Base-by-base conservation (phyloP, 768 basidiomycete genomes). In the Lactarius tabidus region DNA sequence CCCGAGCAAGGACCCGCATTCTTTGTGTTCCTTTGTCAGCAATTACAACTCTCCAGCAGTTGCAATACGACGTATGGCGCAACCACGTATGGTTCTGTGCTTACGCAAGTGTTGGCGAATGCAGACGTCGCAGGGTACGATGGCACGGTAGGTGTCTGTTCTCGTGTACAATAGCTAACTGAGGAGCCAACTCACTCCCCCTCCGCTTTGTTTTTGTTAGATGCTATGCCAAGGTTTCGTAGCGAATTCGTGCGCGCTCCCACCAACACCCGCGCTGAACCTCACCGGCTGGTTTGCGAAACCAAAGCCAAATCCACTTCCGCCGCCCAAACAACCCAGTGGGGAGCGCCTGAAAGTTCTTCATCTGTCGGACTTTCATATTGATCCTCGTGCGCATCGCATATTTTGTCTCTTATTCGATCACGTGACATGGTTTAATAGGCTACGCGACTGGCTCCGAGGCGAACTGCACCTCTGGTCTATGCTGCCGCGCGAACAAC, bases 301-400 rank as follows among this genome's bases (percentile, higher is more conserved):
- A 73, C 87, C 89, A 3, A 92, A 91, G 72, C 90, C 90, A 1
- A 80, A 81, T 36, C 85, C 85, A 6, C 79, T 86, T 12, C 88
- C 87, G 26, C 66, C 77, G 10, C 79, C 79, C 0, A 87, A 80
- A 72, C 78, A 79, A 72, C 80, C 82, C 20, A 88, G 84, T 53
- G 89, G 88, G 17, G 74, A 88, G 70, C 79, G 84, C 43, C 76
- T 90, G 51, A 90, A 89, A 72, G 85, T 91, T 0, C 74, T 92
- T 63, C 90, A 91, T 72, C 62, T 92, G 23, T 89, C 88, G 1
- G 90, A 91, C 71, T 79, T 89, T 62, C 90, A 91, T 72, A 75
- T 92, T 57, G 90, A 91, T 73, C 86, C 89, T 43, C 81, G 89
- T 87, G 69, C 56, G 81, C 70, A 20, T 23, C 12, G 38, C 12